Conservation (phyloP, 495 filamentous ascomycete genomes). For the Penicillium ucsense region DNA sequence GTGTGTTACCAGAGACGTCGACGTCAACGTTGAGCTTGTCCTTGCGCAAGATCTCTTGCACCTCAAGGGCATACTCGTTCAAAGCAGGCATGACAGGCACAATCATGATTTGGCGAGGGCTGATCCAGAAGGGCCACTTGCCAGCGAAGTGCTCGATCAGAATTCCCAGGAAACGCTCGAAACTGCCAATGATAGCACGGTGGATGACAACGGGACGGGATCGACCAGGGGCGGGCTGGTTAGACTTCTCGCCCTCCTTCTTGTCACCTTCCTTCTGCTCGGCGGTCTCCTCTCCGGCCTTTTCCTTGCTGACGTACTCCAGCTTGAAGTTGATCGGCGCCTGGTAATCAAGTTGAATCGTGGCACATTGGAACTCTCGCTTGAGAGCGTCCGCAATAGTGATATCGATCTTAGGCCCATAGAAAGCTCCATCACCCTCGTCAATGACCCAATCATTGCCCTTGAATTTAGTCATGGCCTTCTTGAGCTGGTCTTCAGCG, state of each 20-base stretch:
- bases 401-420: constrained; percentile 94
- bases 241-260: constrained; percentile 22
- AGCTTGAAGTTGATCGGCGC: constrained; percentile 77
- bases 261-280: constrained; percentile 15
- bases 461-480: constrained; percentile 69
- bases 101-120: constrained; percentile 82
- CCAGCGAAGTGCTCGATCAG: constrained; percentile 91
- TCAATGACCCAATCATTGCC: constrained; percentile 80
- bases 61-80: constrained; percentile 79
- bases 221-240: constrained; percentile 50
- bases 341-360: constrained; percentile 96
- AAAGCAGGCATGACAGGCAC: constrained; percentile 81
- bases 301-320: constrained; percentile 70
- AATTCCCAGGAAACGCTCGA: constrained; percentile 93
- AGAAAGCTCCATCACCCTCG: constrained; percentile 92
- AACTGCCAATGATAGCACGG: constrained; percentile 84
- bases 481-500: constrained; percentile 69
- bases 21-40: constrained; percentile 71
- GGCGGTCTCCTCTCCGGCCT: constrained; percentile 19
- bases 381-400: constrained; percentile 72
- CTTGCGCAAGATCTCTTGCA: constrained; percentile 46
- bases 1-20: constrained; percentile 82
- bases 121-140: constrained; percentile 98
- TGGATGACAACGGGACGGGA: constrained; percentile 96
- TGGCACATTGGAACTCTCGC: constrained; percentile 83